Conservation (phyloP, 2,329 filamentous ascomycete genomes). For the Hypoxylon rubiginosum region DNA sequence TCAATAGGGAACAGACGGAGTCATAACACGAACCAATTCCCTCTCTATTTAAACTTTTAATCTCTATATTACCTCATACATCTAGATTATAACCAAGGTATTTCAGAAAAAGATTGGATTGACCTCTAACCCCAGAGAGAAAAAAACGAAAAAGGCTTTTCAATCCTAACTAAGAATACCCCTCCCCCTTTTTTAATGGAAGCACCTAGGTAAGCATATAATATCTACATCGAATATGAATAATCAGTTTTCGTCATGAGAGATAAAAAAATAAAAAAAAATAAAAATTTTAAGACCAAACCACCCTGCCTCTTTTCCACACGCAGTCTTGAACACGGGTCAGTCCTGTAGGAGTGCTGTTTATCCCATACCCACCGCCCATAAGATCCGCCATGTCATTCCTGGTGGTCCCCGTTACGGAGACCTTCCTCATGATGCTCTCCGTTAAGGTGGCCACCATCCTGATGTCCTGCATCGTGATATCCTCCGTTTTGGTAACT, state of each 20-base stretch:
- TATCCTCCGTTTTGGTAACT: too few species aligned
- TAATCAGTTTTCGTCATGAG: background rate
- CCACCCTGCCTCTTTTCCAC: background rate
- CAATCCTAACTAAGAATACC: background rate
- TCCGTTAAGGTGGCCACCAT: background rate
- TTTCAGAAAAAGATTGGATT: background rate
- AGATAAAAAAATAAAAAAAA: too few species aligned
- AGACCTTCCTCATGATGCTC: slow-evolving; percentile 8
- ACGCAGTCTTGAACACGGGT: background rate
- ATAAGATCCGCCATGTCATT: background rate
- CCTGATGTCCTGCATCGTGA: background rate
- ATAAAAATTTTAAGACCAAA: background rate
- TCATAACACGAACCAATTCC: too few species aligned
- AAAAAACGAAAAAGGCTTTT: background rate
- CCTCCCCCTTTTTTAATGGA: background rate
- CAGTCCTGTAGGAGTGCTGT: background rate
- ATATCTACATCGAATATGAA: too few species aligned
- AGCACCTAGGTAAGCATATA: too few species aligned
- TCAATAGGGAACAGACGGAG: too few species aligned
- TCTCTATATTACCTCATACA: too few species aligned
- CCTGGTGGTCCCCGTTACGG: too few species aligned
- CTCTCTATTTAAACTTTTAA: too few species aligned
- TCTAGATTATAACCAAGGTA: background rate
- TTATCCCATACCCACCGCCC: background rate
- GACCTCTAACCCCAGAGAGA: background rate